Percentiles rank a stretch among this genome's conserved stretches.
These are phyloP conservation scores for Sordariomycetes sp. DNA, from an alignment of 2,329 filamentous ascomycete species.

Conservation along the genomic window DNA sequence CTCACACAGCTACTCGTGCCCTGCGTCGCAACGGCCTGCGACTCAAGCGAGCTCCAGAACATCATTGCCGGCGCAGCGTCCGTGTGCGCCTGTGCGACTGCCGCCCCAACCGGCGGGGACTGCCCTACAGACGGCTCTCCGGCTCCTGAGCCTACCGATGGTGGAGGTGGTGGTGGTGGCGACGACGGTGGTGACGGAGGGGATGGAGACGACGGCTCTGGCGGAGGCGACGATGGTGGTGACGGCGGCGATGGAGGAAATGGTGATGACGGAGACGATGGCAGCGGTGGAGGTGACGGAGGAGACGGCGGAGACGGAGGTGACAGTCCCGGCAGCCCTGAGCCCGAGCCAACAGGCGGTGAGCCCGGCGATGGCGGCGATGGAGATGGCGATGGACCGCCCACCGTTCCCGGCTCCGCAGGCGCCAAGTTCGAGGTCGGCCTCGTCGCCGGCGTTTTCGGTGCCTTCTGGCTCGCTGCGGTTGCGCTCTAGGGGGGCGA, in stretches of 20 bases:
- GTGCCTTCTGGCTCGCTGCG: constrained; percentile 11
- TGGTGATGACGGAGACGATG: constrained; percentile 2
- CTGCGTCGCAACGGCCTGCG: constrained; percentile 13
- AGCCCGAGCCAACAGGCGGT: no score
- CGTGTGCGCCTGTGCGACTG: constrained; percentile 6
- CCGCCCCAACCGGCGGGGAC: constrained; percentile 6
- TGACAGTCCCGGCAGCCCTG: neutral
- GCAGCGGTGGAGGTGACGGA: neutral
- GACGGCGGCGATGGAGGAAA: constrained; percentile 2
- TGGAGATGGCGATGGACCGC: constrained; percentile 5
- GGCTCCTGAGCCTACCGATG: neutral
- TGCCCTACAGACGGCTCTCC: no score
- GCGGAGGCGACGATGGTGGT: constrained; percentile 1
- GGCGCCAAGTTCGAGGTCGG: constrained; percentile 13
- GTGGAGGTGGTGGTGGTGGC: constrained; percentile 3
- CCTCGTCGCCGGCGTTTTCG: constrained; percentile 13
- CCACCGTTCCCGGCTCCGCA: constrained; percentile 6
- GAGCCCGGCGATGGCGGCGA: neutral
- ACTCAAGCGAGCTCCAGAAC: constrained; percentile 7
- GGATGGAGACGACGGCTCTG: no score
- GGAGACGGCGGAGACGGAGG: neutral
- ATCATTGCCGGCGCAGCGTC: constrained; percentile 12
- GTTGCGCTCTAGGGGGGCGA: constrained; percentile 10
- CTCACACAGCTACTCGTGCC: constrained; percentile 11
- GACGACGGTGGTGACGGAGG: constrained; percentile 2